Conservation (phyloP, 139 green algal genomes). For the Chlamydomonas schloesseri region DNA sequence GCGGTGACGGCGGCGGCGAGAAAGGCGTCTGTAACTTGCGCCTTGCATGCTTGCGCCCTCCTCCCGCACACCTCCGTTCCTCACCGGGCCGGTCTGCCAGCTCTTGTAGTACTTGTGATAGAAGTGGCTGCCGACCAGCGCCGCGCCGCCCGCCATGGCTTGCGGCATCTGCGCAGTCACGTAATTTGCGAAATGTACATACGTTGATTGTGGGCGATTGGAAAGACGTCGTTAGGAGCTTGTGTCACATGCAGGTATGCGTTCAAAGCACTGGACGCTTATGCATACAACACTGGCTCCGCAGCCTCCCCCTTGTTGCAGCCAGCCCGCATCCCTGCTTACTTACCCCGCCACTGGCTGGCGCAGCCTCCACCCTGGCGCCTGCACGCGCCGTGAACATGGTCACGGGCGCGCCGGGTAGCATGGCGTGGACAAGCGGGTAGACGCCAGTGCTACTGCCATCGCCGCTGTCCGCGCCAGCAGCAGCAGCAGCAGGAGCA, state of each 20-base stretch:
- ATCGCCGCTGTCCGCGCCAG: not conserved
- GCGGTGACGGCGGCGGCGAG: no score
- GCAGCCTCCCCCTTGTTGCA: no score
- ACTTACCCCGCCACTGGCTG: not conserved
- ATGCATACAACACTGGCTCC: no score
- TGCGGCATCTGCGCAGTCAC: not conserved
- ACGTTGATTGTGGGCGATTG: no score
- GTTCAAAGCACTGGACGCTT: no score
- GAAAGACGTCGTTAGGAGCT: no score
- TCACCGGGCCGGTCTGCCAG: not conserved
- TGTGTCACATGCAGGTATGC: no score
- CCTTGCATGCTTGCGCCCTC: no score
- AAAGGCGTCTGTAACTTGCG: no score
- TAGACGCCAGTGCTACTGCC: constrained; percentile 32
- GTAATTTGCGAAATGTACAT: no score
- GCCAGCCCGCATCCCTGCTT: no score
- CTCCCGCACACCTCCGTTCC: no score
- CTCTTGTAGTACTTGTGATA: constrained; percentile 44
- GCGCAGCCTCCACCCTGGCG: constrained; percentile 33
- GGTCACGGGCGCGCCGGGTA: constrained; percentile 32
- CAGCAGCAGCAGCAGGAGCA: not conserved
- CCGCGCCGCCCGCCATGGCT: not conserved
- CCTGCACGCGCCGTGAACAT: constrained; percentile 41
- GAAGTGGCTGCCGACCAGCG: constrained; percentile 16
- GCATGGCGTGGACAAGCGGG: constrained; percentile 52